Percentiles rank a stretch among this genome's conserved stretches.
phyloP scores from a whole-genome alignment of 1,284 basidiomycete genomes.

The Apiotrichum porosum region DNA sequence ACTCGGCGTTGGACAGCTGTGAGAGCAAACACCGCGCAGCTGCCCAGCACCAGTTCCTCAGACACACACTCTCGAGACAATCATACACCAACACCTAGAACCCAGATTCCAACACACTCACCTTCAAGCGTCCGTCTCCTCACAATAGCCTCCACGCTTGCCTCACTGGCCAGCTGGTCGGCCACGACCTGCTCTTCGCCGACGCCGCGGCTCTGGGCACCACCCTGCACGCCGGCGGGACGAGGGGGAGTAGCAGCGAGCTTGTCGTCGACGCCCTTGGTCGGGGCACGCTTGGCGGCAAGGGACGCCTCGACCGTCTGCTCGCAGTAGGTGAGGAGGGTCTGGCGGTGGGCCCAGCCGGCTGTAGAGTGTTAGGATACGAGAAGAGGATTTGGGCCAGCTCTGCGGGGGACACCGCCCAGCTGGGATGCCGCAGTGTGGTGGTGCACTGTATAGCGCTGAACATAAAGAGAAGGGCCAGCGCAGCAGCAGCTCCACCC shows the following conservation, averaged over 20 bases:
- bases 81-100: no score
- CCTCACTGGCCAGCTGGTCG: conserved; percentile 70
- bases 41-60: no score
- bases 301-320: conserved; percentile 64
- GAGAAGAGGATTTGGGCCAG: no score
- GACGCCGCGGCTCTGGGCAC: conserved; percentile 54
- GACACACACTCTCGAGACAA: no score
- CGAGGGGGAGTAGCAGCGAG: conserved; percentile 8
- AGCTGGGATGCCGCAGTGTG: no score
- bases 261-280: conserved; percentile 16
- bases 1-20: no score
- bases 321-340: conserved; percentile 74
- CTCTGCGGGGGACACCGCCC: no score
- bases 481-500: no score
- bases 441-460: no score
- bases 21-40: no score
- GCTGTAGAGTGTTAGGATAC: conserved; percentile 50
- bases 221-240: conserved; percentile 14
- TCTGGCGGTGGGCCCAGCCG: conserved; percentile 75
- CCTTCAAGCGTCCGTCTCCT: conserved; percentile 72
- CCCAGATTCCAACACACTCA: no score
- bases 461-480: no score
- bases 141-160: conserved; percentile 72
- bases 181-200: conserved; percentile 73
- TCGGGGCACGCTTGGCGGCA: conserved; percentile 54